A percentile compares a stretch with the other conserved stretches of the same genome.
These are phyloP conservation scores for Magnolia sinica DNA, from an alignment of 164 flowering plant genomes.

Conservation along the genomic window DNA sequence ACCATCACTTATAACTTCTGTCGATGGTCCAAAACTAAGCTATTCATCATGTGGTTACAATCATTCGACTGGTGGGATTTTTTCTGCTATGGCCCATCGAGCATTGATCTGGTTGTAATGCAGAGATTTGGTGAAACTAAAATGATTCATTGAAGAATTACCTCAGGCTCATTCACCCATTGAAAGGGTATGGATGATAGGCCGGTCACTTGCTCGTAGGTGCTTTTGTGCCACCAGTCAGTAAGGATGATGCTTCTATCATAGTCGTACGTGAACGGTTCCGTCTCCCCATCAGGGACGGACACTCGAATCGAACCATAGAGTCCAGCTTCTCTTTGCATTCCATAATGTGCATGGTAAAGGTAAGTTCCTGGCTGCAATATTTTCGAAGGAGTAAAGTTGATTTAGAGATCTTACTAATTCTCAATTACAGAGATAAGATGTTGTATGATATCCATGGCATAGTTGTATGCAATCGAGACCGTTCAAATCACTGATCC, in stretches of 20 bases:
- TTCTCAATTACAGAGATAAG: not conserved
- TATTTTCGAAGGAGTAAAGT: too few species aligned
- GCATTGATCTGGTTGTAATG: too few species aligned
- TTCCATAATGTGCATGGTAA: conserved; percentile 91
- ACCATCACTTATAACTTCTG: too few species aligned
- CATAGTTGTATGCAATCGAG: too few species aligned
- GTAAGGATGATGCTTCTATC: conserved; percentile 63
- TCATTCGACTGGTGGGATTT: too few species aligned
- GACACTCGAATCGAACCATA: conserved; percentile 69
- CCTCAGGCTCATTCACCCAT: conserved; percentile 94
- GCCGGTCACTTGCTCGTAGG: conserved; percentile 63
- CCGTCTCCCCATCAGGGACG: conserved; percentile 46
- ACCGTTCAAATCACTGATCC: too few species aligned
- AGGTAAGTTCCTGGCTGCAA: conserved; percentile 79
- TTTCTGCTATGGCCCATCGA: too few species aligned
- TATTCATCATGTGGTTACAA: too few species aligned
- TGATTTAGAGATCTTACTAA: too few species aligned
- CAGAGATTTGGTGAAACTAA: not conserved
- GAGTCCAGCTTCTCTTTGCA: conserved; percentile 86
- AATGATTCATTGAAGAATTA: conserved; percentile 12
- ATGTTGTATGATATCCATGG: too few species aligned
- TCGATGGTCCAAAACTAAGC: too few species aligned
- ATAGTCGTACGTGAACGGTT: conserved; percentile 71
- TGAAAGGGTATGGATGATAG: conserved; percentile 62
- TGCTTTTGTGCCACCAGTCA: conserved; percentile 74